Evolutionary conservation across 2,329 filamentous ascomycete species (phyloP).

Genomic region (Penicillium sp.): DNA sequence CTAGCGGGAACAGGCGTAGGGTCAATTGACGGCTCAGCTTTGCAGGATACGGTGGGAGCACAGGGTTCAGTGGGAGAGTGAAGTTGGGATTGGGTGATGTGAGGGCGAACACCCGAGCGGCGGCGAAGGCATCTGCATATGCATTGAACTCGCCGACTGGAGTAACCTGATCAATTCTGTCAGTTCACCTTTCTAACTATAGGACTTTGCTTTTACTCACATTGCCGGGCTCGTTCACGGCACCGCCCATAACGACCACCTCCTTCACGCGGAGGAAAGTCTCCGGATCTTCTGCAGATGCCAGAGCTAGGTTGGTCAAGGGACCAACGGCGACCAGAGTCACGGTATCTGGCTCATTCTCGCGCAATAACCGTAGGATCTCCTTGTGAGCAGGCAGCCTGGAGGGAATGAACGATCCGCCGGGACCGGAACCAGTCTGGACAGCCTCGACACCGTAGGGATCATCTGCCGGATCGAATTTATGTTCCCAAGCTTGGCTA

Average conservation of each 20-base stretch:
- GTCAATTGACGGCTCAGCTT: constrained; percentile 60
- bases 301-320: constrained; percentile 86
- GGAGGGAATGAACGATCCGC: constrained; percentile 68
- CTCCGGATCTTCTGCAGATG: constrained; percentile 81
- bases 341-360: constrained; percentile 77
- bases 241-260: constrained; percentile 91
- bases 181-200: not conserved
- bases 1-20: constrained; percentile 68
- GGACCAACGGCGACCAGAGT: constrained; percentile 89
- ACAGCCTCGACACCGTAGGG: constrained; percentile 48
- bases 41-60: constrained; percentile 59
- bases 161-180: constrained; percentile 44
- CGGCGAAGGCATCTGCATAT: constrained; percentile 77
- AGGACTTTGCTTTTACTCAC: constrained; percentile 46
- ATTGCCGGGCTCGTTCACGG: constrained; percentile 75
- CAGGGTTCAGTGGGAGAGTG: constrained; percentile 64
- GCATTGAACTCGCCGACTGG: constrained; percentile 94
- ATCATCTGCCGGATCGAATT: constrained; percentile 54
- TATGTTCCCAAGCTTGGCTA: constrained; percentile 65
- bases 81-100: constrained; percentile 68
- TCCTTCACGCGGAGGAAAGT: constrained; percentile 86
- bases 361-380: constrained; percentile 78
- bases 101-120: constrained; percentile 71
- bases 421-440: constrained; percentile 27
- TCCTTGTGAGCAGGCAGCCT: constrained; percentile 71